phyloP scores from a whole-genome alignment of 2,329 filamentous ascomycete genomes.

The Aureobasidium sp. region DNA sequence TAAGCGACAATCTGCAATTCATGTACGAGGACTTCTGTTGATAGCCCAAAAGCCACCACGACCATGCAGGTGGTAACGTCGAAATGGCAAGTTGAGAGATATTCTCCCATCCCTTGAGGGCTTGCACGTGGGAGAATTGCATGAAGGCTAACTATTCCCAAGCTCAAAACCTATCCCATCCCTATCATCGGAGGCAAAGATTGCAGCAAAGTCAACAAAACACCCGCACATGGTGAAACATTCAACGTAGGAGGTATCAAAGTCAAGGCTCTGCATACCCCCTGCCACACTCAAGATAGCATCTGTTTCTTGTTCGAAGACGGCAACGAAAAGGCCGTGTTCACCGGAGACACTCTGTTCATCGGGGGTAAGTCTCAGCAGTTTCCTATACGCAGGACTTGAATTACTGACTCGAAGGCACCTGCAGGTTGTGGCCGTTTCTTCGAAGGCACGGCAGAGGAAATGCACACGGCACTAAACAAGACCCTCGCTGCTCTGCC shows the following conservation, averaged over 20 bases:
- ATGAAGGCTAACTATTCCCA: background rate
- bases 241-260: conserved; percentile 80
- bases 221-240: conserved; percentile 64
- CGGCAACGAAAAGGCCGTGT: conserved; percentile 68
- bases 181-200: conserved; percentile 83
- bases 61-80: conserved; percentile 88
- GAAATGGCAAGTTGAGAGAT: conserved; percentile 55
- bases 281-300: conserved; percentile 96
- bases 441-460: conserved; percentile 80
- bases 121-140: background rate
- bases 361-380: conserved; percentile 60
- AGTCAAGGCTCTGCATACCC: conserved; percentile 85
- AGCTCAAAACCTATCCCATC: conserved; percentile 57
- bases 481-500: conserved; percentile 72
- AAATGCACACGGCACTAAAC: conserved; percentile 94
- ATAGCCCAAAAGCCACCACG: conserved; percentile 65
- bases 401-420: background rate
- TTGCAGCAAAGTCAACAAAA: conserved; percentile 71
- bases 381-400: background rate
- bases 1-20: conserved; percentile 44
- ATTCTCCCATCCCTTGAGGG: too few species aligned
- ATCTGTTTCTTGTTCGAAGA: conserved; percentile 94
- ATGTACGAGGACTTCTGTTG: background rate
- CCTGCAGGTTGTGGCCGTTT: conserved; percentile 78
- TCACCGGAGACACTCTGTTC: conserved; percentile 94